These are phyloP conservation scores for Neofusicoccum sp. DNA, from an alignment of 2,329 filamentous ascomycete genomes.

Conservation along the genomic window DNA sequence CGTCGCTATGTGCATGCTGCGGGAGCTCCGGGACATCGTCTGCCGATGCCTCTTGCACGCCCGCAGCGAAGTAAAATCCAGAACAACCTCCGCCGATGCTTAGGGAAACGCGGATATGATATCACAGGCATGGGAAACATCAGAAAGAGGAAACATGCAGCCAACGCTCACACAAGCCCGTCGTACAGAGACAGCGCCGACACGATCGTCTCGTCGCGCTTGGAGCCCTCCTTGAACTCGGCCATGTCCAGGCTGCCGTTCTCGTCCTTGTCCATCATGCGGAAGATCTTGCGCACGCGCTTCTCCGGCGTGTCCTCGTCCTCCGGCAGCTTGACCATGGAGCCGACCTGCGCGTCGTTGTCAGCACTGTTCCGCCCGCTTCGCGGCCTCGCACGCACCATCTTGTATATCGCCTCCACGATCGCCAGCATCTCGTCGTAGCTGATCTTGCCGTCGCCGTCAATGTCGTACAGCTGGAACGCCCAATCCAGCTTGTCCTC, in stretches of 20 bases:
- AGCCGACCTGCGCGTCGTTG: conserved; percentile 68
- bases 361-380: conserved; percentile 21
- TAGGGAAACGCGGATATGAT: conserved; percentile 37
- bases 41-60: conserved; percentile 1
- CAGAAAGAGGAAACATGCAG: conserved; percentile 26
- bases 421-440: conserved; percentile 99
- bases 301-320: conserved; percentile 99
- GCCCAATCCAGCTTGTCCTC: conserved; percentile 99
- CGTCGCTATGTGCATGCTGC: conserved; percentile 15
- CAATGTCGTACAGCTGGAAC: conserved; percentile 98
- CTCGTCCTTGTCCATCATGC: conserved; percentile 99
- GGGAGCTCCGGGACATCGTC: background rate
- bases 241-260: conserved; percentile 95
- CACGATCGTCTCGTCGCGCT: conserved; percentile 97
- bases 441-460: conserved; percentile 97
- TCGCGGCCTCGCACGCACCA: conserved; percentile 58
- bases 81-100: conserved; percentile 28
- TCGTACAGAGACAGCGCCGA: conserved; percentile 96
- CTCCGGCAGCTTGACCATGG: conserved; percentile 97
- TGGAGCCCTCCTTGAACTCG: conserved; percentile 98
- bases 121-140: conserved; percentile 36
- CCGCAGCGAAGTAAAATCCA: conserved; percentile 12
- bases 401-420: conserved; percentile 99
- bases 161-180: conserved; percentile 69
- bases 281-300: conserved; percentile 95